These are phyloP conservation scores for Blastocystis sp. DNA, from an alignment of 352 stramenopile genomes.

Conservation along the genomic window DNA sequence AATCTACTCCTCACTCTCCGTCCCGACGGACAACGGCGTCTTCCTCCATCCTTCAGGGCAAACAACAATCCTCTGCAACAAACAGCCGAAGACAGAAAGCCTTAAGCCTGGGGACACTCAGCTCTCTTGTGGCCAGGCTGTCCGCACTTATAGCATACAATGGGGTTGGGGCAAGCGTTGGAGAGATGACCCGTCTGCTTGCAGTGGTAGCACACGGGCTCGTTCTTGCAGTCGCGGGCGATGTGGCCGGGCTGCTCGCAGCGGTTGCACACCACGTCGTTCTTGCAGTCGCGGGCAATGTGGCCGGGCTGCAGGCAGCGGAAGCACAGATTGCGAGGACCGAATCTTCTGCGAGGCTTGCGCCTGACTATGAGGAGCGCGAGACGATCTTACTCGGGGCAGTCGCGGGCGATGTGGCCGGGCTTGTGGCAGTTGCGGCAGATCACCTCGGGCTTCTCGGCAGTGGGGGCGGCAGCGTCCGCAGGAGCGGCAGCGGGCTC, in stretches of 20 bases:
- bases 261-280: constrained; percentile 69
- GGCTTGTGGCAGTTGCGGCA: constrained; percentile 63
- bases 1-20: neutral
- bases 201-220: constrained; percentile 72
- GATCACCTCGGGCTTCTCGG: constrained; percentile 17
- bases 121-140: constrained; percentile 64
- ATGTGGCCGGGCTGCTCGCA: constrained; percentile 65
- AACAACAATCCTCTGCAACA: neutral
- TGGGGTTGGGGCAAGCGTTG: constrained; percentile 68
- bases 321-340: constrained; percentile 46
- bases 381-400: constrained; percentile 21
- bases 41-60: constrained; percentile 29
- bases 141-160: constrained; percentile 69
- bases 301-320: constrained; percentile 54
- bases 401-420: constrained; percentile 61
- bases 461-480: neutral
- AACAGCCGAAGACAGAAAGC: constrained; percentile 10
- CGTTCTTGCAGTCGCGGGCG: constrained; percentile 67
- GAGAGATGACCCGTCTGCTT: constrained; percentile 70
- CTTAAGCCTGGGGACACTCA: constrained; percentile 53
- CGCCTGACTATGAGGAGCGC: neutral
- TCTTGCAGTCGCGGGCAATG: constrained; percentile 28
- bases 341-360: neutral
- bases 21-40: neutral
- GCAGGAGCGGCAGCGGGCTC: neutral